Evolutionary conservation across 2,329 filamentous ascomycete species (phyloP), one percentile per base, ranked within the genome.

Genomic region (Diplocarpon mali): DNA sequence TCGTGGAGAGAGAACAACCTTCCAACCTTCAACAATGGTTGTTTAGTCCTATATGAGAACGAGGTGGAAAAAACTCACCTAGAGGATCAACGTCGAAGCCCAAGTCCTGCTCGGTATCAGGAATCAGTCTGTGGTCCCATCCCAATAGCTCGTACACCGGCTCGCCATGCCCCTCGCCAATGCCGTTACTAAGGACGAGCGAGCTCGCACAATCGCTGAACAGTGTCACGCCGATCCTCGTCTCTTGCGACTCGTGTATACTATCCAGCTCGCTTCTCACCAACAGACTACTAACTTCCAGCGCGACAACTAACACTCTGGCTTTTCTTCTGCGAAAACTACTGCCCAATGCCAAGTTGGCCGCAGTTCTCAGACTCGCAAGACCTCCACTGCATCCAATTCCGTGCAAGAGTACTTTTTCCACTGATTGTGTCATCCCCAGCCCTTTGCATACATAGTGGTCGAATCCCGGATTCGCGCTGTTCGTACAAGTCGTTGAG

Each of bases 161-260:
- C 40, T 63, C 60, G 27, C 50, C 55, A 1, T 56, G 47, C 7
- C 52, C 49, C 1, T 55, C 65, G 1, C 73, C 78, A 42, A 83
- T 64, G 1, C 71, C 72, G 55, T 85, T 85, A 56, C 76, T 79
- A 29, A 85, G 57, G 1, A 85, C 66, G 24, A 76, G 62, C 0
- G 80, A 76, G 45, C 78, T 79, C n/a, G 76, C 80, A 51, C 77
- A 83, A 60, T 85, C 81, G 15, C 78, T 83, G 59, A 85, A 85
- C 2, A 85, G 63, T 12, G 73, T 75, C 1, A 76, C 68, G 2
- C 79, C 81, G 53, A 85, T 82, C 28, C 79, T 69, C 10, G 78
- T 73, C 48, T 80, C 69, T 53, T 81, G 73, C 13, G 67, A 55
- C 52, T 74, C 67, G 49, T 77, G 57, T 58, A 82, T 72, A 58